Conservation (phyloP, 768 basidiomycete genomes). For the Gautieria morchelliformis region DNA sequence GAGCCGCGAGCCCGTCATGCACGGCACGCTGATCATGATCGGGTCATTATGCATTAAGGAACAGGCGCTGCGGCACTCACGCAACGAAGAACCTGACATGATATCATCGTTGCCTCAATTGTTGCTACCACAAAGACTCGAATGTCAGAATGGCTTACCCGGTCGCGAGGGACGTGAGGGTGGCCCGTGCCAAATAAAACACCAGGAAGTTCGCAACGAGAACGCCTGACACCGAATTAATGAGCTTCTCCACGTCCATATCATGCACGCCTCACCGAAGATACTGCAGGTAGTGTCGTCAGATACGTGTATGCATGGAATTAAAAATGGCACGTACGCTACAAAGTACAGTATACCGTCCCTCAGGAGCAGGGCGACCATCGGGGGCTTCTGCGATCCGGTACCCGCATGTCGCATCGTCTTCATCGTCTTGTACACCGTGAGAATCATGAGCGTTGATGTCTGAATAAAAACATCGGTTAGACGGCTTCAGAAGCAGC, state of each 20-base stretch:
- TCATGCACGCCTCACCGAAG: neutral
- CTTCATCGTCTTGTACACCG: neutral
- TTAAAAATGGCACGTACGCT: too few relatives aligned
- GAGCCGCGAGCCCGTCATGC: neutral
- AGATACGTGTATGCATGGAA: too few relatives aligned
- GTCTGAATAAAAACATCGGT: neutral
- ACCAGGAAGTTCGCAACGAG: neutral
- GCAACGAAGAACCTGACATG: slow-evolving; percentile 1
- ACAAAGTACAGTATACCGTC: slow-evolving; percentile 5
- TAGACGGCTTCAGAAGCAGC: neutral
- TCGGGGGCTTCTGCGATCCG: neutral
- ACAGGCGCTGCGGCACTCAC: neutral
- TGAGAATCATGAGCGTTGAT: neutral
- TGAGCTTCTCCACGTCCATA: neutral
- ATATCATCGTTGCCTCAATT: neutral
- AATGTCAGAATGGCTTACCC: neutral
- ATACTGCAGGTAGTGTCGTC: neutral
- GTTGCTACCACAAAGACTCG: too few relatives aligned
- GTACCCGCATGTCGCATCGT: neutral
- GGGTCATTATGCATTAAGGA: neutral
- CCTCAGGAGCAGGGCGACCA: neutral
- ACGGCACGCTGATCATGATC: neutral
- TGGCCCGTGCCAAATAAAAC: neutral
- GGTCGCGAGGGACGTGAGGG: neutral
- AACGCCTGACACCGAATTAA: neutral